These are phyloP conservation scores for Solanum microdontum DNA, from an alignment of 257 asterid species.

Conservation along the genomic window DNA sequence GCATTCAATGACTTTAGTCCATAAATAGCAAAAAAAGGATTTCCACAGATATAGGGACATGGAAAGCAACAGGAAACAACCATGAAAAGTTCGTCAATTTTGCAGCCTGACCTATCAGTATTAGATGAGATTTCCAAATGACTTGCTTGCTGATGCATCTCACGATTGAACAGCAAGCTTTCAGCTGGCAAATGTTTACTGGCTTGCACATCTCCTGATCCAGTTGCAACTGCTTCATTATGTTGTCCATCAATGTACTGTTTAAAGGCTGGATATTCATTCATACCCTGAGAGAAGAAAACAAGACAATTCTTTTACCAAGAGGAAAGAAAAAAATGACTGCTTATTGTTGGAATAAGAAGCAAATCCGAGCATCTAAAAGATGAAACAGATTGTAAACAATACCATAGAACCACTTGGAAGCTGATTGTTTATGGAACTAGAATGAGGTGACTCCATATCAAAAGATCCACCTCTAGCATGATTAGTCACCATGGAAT, in stretches of 20 bases:
- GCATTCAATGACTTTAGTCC: background rate
- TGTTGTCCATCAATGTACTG: constrained; percentile 35
- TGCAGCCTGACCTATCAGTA: constrained; percentile 42
- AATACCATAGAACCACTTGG: constrained; percentile 59
- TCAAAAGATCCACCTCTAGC: constrained; percentile 35
- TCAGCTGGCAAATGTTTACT: constrained; percentile 22
- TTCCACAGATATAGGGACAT: background rate
- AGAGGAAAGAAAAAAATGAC: background rate
- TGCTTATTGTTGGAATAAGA: background rate
- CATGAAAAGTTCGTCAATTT: background rate
- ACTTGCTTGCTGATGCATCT: constrained; percentile 17
- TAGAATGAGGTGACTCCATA: constrained; percentile 32
- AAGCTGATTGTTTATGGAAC: constrained; percentile 29
- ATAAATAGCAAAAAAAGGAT: background rate
- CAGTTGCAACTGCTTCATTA: constrained; percentile 25
- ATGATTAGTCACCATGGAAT: constrained; percentile 49
- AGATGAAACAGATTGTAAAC: background rate
- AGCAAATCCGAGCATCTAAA: background rate
- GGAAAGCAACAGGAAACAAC: background rate
- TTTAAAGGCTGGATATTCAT: constrained; percentile 33
- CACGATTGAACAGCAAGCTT: constrained; percentile 27
- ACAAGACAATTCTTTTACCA: background rate
- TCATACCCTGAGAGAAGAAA: constrained; percentile 27
- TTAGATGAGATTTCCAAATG: constrained; percentile 24
- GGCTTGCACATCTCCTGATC: constrained; percentile 42